These are phyloP conservation scores for Opeltia flavorubescens DNA, from an alignment of 495 filamentous ascomycete species.

Conservation along the genomic window DNA sequence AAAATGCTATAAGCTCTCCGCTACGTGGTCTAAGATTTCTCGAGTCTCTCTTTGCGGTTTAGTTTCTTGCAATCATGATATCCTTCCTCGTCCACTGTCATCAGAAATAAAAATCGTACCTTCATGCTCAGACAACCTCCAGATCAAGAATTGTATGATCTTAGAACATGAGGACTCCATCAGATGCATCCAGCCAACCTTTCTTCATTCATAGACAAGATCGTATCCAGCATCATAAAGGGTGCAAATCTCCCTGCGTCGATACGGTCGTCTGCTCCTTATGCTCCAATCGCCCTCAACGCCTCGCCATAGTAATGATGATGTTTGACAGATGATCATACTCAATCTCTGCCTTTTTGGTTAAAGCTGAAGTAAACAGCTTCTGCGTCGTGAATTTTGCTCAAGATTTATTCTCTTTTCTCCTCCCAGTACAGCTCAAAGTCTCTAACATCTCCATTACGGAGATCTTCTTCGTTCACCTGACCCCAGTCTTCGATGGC, in stretches of 20 bases:
- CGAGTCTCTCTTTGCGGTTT: background rate
- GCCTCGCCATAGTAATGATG: background rate
- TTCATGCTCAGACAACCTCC: background rate
- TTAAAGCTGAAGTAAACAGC: too few relatives aligned
- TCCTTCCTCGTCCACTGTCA: background rate
- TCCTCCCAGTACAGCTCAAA: slow-evolving; percentile 65
- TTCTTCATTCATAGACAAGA: background rate
- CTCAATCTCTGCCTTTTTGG: too few relatives aligned
- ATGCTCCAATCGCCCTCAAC: background rate
- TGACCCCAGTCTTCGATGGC: slow-evolving; percentile 90
- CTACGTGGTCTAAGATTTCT: background rate
- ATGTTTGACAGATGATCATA: too few relatives aligned
- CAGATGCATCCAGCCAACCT: too few relatives aligned
- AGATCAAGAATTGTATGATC: too few relatives aligned
- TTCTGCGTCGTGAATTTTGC: too few relatives aligned
- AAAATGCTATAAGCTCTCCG: background rate
- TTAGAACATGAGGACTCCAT: too few relatives aligned
- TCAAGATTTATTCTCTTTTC: slow-evolving; percentile 5
- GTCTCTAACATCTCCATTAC: slow-evolving; percentile 58
- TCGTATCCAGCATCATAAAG: background rate
- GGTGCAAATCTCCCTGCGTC: too few relatives aligned
- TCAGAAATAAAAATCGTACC: background rate
- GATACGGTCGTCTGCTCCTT: too few relatives aligned
- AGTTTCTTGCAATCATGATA: background rate
- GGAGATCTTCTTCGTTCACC: slow-evolving; percentile 47